phyloP scores from a whole-genome alignment of 2,329 filamentous ascomycete species.

The Pseudocercospora eumusae region DNA sequence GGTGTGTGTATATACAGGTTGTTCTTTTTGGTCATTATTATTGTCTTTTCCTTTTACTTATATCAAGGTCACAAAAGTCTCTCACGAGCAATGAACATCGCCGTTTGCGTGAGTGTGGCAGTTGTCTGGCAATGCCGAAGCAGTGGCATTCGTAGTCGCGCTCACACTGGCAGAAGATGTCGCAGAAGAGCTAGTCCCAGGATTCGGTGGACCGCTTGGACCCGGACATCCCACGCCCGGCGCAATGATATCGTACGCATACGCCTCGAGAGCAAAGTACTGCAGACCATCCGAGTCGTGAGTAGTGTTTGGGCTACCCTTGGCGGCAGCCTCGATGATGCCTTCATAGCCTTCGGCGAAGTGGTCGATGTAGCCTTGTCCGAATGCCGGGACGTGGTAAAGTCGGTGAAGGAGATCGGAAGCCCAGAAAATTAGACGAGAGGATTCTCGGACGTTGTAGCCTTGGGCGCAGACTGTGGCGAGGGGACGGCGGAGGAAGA shows the following conservation, averaged over 20 bases:
- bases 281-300: conserved; percentile 65
- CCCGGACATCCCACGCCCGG: conserved; percentile 65
- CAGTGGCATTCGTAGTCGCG: conserved; percentile 41
- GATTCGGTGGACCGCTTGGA: conserved; percentile 22
- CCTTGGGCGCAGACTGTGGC: conserved; percentile 62
- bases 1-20: conserved; percentile 3
- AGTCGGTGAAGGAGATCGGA: conserved; percentile 68
- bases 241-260: conserved; percentile 64
- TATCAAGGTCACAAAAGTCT: too few species aligned
- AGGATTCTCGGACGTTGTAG: conserved; percentile 60
- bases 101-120: conserved; percentile 36
- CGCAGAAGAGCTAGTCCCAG: conserved; percentile 18
- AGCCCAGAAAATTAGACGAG: conserved; percentile 65
- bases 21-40: neutral
- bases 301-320: conserved; percentile 52
- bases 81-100: conserved; percentile 30
- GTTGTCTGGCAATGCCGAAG: conserved; percentile 65
- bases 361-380: conserved; percentile 63
- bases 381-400: conserved; percentile 63
- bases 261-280: conserved; percentile 69
- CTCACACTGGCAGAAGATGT: conserved; percentile 22
- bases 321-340: conserved; percentile 55
- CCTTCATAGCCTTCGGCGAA: conserved; percentile 61
- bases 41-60: too few species aligned
- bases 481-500: conserved; percentile 58